Percentiles rank a stretch among this genome's conserved stretches.
These are phyloP conservation scores for Boletus austroedulis DNA, from an alignment of 1,284 basidiomycete genomes.

Conservation along the genomic window DNA sequence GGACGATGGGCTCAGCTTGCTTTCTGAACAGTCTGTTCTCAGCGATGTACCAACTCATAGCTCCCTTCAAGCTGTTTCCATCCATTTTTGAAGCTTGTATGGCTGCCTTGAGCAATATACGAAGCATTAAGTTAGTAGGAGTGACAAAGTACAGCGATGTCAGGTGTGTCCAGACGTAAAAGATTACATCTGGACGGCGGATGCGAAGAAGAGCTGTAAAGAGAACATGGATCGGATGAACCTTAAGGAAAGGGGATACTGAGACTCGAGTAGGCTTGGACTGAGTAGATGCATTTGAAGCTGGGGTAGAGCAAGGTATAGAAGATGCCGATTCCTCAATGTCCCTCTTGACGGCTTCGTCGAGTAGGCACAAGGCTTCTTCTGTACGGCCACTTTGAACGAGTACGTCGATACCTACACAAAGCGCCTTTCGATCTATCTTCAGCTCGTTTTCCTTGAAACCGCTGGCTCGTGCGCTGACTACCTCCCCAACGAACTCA, in stretches of 20 bases:
- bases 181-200: conserved; percentile 56
- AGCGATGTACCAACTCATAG: conserved; percentile 36
- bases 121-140: conserved; percentile 55
- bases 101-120: conserved; percentile 58
- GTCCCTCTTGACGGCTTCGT: conserved; percentile 36
- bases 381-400: conserved; percentile 44
- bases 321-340: conserved; percentile 1
- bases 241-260: conserved; percentile 23
- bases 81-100: conserved; percentile 51
- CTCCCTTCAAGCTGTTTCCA: conserved; percentile 44
- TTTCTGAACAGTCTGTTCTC: conserved; percentile 21
- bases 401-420: conserved; percentile 50
- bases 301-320: neutral
- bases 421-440: conserved; percentile 50
- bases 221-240: conserved; percentile 50
- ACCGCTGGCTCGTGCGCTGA: conserved; percentile 25
- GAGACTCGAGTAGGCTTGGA: neutral
- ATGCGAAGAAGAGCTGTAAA: conserved; percentile 44
- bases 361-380: conserved; percentile 50
- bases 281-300: neutral
- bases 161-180: conserved; percentile 61
- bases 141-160: conserved; percentile 49
- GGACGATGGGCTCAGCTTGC: conserved; percentile 16
- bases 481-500: conserved; percentile 33
- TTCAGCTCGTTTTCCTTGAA: conserved; percentile 10